Evolutionary conservation across 1,139 yeast species (phyloP), one percentile per base, ranked within the genome.

Genomic region (Pichia sp.): DNA sequence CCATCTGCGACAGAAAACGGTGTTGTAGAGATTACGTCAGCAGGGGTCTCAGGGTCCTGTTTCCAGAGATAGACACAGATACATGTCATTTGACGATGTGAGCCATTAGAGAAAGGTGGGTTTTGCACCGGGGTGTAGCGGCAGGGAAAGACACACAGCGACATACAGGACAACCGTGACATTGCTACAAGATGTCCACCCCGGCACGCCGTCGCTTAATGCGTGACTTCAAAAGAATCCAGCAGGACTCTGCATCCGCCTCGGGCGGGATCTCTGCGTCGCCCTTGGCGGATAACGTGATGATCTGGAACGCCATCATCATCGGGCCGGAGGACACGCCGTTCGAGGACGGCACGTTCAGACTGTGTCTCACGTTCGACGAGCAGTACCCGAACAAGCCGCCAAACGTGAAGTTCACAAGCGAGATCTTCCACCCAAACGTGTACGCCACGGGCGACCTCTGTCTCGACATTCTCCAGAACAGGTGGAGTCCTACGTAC

Each of bases 191-290:
- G 11, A 93, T 93, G 99, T 92, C 98, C 13, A 93, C 99, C 4
- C 95, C 97, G 32, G 99, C 99, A 10, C 85, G 97, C 71, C 87
- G 97, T 82, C 85, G 99, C 75, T 83, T 93, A 65, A 93, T 93
- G 98, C 89, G 99, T 71, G 99, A 93, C 73, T 90, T 93, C 74
- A 92, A 90, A 85, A 86, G 99, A 63, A 92, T 93, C 87, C 97
- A 93, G 72, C 95, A 87, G 74, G 99, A 93, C 72, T 95, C 99
- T 7, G 49, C 56, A 4, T 54, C 58, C 15, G 58, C 61, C 4
- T 97, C 99, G 19, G 92, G 95, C 46, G 99, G 99, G 19, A 97
- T 93, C 8, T 89, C 97, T 10, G 99, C 99, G 1, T 89, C 97
- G 8, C 99, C 99, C 8, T 80, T 92, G 51, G 93, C 98, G 11